phyloP scores from a whole-genome alignment of 73 alveolate genomes.

The Tetrahymena elliotti region DNA sequence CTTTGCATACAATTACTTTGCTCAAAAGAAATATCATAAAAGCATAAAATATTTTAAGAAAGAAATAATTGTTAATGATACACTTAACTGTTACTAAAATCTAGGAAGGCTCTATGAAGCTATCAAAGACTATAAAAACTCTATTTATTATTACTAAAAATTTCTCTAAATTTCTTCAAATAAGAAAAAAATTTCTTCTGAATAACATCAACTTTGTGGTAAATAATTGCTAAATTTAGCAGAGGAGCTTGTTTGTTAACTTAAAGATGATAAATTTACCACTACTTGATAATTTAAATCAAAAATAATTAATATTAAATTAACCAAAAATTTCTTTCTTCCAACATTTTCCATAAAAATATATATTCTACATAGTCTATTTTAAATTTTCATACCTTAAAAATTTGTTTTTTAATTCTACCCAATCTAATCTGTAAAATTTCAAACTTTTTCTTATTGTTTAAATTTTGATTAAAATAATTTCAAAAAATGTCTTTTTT shows the following conservation, averaged over 20 bases:
- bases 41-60: not conserved
- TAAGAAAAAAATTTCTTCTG: not conserved
- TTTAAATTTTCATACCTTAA: too few species aligned
- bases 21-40: not conserved
- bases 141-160: not conserved
- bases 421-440: too few species aligned
- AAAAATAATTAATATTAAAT: too few species aligned
- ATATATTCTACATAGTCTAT: too few species aligned
- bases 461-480: too few species aligned
- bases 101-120: not conserved
- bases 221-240: not conserved
- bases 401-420: too few species aligned
- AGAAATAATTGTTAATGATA: not conserved
- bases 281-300: too few species aligned
- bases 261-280: too few species aligned
- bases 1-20: not conserved
- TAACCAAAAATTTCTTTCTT: too few species aligned
- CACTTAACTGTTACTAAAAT: not conserved
- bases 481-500: too few species aligned
- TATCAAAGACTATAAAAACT: not conserved
- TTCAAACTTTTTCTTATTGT: too few species aligned
- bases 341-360: too few species aligned
- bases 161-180: not conserved
- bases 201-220: not conserved
- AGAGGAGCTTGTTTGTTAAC: not conserved